Evolutionary conservation across 2,329 filamentous ascomycete genomes (phyloP), one percentile per base, ranked within the genome.

Genomic region (Sporothrix phasma): DNA sequence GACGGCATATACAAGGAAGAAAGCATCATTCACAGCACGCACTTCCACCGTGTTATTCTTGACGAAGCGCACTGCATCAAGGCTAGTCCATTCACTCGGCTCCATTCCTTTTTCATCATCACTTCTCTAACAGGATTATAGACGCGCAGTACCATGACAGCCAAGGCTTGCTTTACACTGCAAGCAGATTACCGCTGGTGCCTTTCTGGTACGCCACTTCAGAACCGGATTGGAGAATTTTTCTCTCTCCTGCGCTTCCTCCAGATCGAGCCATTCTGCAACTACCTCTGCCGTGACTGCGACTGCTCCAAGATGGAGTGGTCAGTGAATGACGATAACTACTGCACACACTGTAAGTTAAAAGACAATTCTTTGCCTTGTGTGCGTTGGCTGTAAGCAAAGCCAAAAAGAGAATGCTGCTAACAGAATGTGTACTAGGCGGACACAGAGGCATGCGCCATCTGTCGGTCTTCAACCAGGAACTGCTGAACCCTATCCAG

Each of bases 201-300:
- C 73, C 80, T 99, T 65, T 94, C 90, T 17, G 94, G 94, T 8
- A 99, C 94, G 1, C 94, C 94, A 0, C 85, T 99, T 1, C 94
- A 99, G 74, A 99, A 97, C 72, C 88, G 93, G 62, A 97, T 97
- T 68, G 93, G 94, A 71, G 93, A 97, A 74, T 95, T 97, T 74
- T 97, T 97, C 76, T 97, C 93, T 0, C 79, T 97, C 24, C 81
- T 99, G 64, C 88, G 94, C 2, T 99, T 99, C 75, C 82, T 99
- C 34, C 89, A 96, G 73, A 82, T 97, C 41, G 82, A 84, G 8
- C 93, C 93, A 0, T 97, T 97, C 74, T 88, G 93, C 7, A 92
- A 90, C 68, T 99, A 99, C 73, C 88, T 97, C 68, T 99, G 94
- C 80, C 94, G 93, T 73, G 81, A 85, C 64, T 99, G 94, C 72